phyloP scores from a whole-genome alignment of 164 flowering plant species.

The Magnolia kwangsiensis region DNA sequence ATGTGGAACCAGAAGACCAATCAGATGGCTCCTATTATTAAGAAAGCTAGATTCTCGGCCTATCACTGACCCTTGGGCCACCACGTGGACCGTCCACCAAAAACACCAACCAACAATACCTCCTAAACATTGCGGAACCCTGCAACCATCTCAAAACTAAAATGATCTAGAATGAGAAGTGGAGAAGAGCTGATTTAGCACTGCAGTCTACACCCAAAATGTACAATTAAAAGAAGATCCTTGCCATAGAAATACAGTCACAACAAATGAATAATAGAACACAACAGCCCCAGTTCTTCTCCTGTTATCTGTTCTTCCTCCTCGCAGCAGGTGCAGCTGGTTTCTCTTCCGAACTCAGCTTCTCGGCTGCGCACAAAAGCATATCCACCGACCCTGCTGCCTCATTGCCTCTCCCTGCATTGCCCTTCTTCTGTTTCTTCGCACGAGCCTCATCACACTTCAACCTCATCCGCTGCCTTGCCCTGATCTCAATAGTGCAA shows the following conservation, averaged over 20 bases:
- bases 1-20: too few relatives aligned
- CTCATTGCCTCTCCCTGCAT: slow-evolving; percentile 11
- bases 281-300: neutral
- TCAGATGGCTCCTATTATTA: too few relatives aligned
- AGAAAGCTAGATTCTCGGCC: too few relatives aligned
- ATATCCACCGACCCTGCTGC: slow-evolving; percentile 47
- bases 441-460: slow-evolving; percentile 20
- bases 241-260: neutral
- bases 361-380: slow-evolving; percentile 67
- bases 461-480: slow-evolving; percentile 36
- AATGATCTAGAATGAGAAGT: neutral
- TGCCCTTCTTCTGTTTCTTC: slow-evolving; percentile 13
- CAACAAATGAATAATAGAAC: neutral
- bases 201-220: neutral
- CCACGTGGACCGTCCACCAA: neutral
- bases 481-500: slow-evolving; percentile 45
- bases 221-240: neutral
- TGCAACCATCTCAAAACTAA: neutral
- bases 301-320: neutral
- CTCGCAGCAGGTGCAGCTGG: slow-evolving; percentile 1
- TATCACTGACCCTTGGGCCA: neutral
- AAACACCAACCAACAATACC: neutral
- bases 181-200: neutral
- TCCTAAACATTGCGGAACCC: neutral
- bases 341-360: slow-evolving; percentile 45